phyloP scores from a whole-genome alignment of 805 yeast genomes.

The Candida oleophila region DNA sequence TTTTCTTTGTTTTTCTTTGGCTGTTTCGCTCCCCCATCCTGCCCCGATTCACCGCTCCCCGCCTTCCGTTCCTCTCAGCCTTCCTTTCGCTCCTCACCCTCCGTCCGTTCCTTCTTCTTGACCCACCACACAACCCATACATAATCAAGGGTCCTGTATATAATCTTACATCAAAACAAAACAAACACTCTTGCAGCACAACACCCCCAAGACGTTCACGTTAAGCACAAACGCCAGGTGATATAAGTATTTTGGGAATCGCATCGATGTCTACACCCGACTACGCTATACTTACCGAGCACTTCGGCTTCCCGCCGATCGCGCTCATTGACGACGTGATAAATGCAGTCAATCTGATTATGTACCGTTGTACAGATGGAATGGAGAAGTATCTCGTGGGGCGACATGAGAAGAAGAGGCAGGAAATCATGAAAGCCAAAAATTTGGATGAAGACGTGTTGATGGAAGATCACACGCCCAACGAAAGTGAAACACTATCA shows the following conservation, averaged over 20 bases:
- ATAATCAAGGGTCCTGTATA: too few relatives aligned
- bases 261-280: conserved; percentile 15
- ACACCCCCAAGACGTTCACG: too few relatives aligned
- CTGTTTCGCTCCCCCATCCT: too few relatives aligned
- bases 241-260: too few relatives aligned
- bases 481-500: conserved; percentile 2
- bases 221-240: too few relatives aligned
- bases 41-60: too few relatives aligned
- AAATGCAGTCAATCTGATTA: conserved; percentile 79
- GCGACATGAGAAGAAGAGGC: conserved; percentile 26
- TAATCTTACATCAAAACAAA: not conserved
- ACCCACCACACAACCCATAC: too few relatives aligned
- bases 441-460: conserved; percentile 9
- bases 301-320: conserved; percentile 80
- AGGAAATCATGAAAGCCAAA: conserved; percentile 13
- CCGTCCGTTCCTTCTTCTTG: too few relatives aligned
- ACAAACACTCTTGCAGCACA: conserved; percentile 1
- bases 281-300: conserved; percentile 68
- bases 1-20: too few relatives aligned
- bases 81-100: too few relatives aligned
- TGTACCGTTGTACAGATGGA: conserved; percentile 79
- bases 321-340: conserved; percentile 83
- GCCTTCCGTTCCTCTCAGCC: too few relatives aligned
- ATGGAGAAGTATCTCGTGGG: conserved; percentile 62
- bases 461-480: conserved; percentile 6